Evolutionary conservation across 495 filamentous ascomycete genomes (phyloP).

Genomic region (Margaritispora aquatica): DNA sequence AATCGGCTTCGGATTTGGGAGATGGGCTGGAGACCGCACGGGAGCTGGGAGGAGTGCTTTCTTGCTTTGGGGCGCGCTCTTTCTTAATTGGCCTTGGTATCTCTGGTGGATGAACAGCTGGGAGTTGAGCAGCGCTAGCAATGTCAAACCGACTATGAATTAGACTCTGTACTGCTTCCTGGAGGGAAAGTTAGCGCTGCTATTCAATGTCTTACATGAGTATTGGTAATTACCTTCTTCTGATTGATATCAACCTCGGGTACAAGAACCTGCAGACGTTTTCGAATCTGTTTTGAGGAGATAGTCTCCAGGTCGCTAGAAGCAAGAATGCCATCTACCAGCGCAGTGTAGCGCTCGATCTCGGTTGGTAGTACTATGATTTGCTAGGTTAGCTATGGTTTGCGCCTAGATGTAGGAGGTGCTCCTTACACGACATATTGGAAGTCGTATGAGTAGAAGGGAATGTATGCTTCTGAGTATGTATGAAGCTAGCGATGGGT

Average conservation of each 20-base stretch:
- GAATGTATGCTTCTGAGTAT: neutral
- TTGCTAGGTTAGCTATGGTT: neutral
- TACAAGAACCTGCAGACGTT: conserved; percentile 67
- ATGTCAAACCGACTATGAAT: conserved; percentile 91
- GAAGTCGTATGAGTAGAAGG: neutral
- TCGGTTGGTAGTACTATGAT: conserved; percentile 18
- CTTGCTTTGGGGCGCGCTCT: conserved; percentile 20
- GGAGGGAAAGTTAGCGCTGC: too few relatives aligned
- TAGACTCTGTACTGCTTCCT: conserved; percentile 75
- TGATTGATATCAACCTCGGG: conserved; percentile 70
- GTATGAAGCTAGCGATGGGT: neutral
- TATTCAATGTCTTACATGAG: neutral
- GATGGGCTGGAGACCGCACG: conserved; percentile 7
- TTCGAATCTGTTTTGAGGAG: conserved; percentile 87
- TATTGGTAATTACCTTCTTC: conserved; percentile 61
- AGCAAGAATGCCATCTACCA: conserved; percentile 88
- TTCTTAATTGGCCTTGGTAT: conserved; percentile 24
- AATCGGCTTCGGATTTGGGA: conserved; percentile 20
- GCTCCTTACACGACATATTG: neutral
- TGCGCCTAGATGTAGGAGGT: neutral
- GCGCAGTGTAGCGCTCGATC: conserved; percentile 57
- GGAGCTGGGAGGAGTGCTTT: conserved; percentile 23
- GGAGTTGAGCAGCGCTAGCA: conserved; percentile 42
- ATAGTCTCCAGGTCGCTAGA: conserved; percentile 82
- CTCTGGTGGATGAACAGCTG: conserved; percentile 29